A percentile compares a stretch with the other conserved stretches of the same genome.
Evolutionary conservation across 2,329 filamentous ascomycete genomes (phyloP).

Genomic region (Ceratocystiopsis minuta): DNA sequence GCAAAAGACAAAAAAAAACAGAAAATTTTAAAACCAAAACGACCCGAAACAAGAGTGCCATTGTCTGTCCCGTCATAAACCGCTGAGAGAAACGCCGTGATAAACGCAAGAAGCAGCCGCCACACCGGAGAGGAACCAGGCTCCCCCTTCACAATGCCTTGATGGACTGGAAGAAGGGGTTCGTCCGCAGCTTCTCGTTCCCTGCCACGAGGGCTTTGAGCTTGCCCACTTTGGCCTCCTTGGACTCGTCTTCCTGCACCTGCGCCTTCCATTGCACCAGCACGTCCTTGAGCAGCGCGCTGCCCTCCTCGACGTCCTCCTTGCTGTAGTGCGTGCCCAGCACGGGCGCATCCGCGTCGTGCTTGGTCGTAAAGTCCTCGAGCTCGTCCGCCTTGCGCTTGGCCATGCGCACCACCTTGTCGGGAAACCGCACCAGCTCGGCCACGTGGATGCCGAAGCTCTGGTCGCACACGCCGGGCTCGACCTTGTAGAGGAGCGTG

Average conservation of each 20-base stretch:
- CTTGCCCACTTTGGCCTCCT: conserved; percentile 58
- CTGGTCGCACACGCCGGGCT: conserved; percentile 89
- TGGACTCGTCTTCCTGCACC: conserved; percentile 27
- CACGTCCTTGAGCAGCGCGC: conserved; percentile 64
- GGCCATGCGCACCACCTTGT: conserved; percentile 98
- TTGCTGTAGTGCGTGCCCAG: conserved; percentile 48
- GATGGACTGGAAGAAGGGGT: conserved; percentile 54
- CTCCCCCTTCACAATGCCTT: conserved; percentile 27
- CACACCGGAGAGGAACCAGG: not conserved
- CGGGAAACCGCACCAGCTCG: conserved; percentile 86
- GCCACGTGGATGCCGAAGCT: conserved; percentile 97
- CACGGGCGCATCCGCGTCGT: conserved; percentile 30
- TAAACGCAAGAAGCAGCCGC: not conserved
- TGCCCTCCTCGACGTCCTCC: conserved; percentile 79
- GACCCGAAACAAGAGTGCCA: not conserved
- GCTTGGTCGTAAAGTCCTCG: conserved; percentile 79
- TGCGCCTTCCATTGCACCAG: conserved; percentile 74
- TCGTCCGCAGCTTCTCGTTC: conserved; percentile 45
- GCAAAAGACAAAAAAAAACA: not conserved
- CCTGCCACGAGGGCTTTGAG: conserved; percentile 64
- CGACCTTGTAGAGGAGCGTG: conserved; percentile 90
- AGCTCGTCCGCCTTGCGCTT: conserved; percentile 96
- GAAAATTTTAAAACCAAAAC: not conserved
- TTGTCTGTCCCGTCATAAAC: not conserved
- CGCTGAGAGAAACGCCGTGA: not conserved